Conservation (phyloP, 2,329 filamentous ascomycete genomes). For the Dendryphion nanum region DNA sequence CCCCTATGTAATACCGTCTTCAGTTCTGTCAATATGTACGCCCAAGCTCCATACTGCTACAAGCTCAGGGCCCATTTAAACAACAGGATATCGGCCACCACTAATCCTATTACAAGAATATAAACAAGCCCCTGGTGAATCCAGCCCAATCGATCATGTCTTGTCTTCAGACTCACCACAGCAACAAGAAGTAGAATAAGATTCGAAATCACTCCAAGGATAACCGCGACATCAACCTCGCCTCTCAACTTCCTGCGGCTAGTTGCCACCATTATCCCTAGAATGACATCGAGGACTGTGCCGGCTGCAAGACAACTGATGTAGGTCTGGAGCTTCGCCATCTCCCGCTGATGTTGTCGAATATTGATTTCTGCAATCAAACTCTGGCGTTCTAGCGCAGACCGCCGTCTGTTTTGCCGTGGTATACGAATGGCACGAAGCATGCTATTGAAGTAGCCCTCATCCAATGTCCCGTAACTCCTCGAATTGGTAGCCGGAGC, state of each 20-base stretch:
- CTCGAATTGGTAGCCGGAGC: constrained; percentile 37
- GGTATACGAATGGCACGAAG: constrained; percentile 27
- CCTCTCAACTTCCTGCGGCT: constrained; percentile 65
- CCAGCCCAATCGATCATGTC: constrained; percentile 29
- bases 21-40: too few species aligned
- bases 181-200: constrained; percentile 44
- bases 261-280: constrained; percentile 64
- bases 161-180: constrained; percentile 30
- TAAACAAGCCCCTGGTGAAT: constrained; percentile 30
- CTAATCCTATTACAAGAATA: constrained; percentile 21
- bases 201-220: constrained; percentile 67
- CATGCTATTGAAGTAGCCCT: constrained; percentile 32
- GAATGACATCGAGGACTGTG: constrained; percentile 63
- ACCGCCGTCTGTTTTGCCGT: constrained; percentile 38
- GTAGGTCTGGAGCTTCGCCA: constrained; percentile 36
- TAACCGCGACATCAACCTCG: constrained; percentile 72
- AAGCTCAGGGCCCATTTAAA: constrained; percentile 26
- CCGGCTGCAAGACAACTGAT: constrained; percentile 58
- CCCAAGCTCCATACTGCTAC: too few species aligned
- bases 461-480: constrained; percentile 48
- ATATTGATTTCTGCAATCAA: constrained; percentile 28
- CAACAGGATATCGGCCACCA: constrained; percentile 28
- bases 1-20: too few species aligned
- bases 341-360: constrained; percentile 33
- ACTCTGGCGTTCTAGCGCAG: constrained; percentile 48